A percentile compares a stretch with the other conserved stretches of the same genome.
phyloP scores from a whole-genome alignment of 2,329 filamentous ascomycete species.

The Epichloe hybrida region DNA sequence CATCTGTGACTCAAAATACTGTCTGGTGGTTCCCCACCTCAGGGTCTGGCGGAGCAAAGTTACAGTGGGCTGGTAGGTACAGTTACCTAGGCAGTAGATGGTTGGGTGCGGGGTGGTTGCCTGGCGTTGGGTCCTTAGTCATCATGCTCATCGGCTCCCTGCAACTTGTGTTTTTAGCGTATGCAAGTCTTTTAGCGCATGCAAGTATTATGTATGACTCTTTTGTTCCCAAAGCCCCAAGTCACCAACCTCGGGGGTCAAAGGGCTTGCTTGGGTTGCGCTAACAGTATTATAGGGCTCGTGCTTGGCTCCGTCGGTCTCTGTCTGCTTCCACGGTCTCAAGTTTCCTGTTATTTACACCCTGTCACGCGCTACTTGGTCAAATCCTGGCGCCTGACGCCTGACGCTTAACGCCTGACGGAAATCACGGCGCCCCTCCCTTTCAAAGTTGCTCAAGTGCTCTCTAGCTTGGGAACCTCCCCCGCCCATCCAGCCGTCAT shows the following conservation, averaged over 20 bases:
- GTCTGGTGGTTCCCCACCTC: conserved; percentile 1
- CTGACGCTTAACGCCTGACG: neutral
- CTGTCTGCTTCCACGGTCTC: too few relatives aligned
- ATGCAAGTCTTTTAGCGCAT: too few relatives aligned
- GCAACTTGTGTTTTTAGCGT: too few relatives aligned
- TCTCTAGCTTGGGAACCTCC: neutral
- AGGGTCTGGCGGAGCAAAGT: conserved; percentile 2
- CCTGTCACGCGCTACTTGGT: too few relatives aligned
- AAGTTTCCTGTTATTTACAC: too few relatives aligned
- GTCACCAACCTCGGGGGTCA: neutral
- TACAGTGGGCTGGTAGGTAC: neutral
- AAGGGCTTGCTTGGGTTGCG: neutral
- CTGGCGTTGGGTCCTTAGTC: neutral
- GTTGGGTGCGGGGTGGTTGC: neutral
- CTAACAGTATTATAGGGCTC: too few relatives aligned
- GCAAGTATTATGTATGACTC: too few relatives aligned
- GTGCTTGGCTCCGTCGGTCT: too few relatives aligned
- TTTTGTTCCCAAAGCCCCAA: neutral
- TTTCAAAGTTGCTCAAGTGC: neutral
- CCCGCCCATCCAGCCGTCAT: neutral
- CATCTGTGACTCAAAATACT: conserved; percentile 5
- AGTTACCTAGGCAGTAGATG: neutral
- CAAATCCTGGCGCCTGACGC: neutral
- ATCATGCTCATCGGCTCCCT: too few relatives aligned
- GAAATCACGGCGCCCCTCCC: neutral